Base-by-base conservation (phyloP, 176 grass and related monocot genomes). In the Juncus effusus region DNA sequence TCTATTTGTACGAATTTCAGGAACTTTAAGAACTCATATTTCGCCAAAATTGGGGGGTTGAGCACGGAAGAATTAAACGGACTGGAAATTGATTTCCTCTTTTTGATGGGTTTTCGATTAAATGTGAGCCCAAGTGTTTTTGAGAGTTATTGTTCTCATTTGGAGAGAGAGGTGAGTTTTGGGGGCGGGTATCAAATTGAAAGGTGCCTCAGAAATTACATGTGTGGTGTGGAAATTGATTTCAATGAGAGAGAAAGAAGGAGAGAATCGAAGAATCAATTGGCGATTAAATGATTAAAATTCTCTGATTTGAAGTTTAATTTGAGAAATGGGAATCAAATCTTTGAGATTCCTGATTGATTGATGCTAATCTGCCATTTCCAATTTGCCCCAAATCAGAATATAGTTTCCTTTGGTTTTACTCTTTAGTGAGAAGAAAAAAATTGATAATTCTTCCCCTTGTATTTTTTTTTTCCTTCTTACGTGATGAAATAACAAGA, bases 11-110 rank as follows among this genome's bases (percentile, higher is more conserved):
- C 9, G 9, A 35, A 36, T 14, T 54, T 61, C 56, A 77, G 82
- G 60, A 96, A 91, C 79, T 91, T 91, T 66, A 75, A 62, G 38
- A 96, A 96, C 74, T 77, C 93, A 3, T 72, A 89, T 81, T 96
- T 91, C 47, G 93, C 93, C 5, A 84, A 84, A 42, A 66, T 91
- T 3, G 88, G 93, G 40, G 93, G 93, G 36, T 60, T 96, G 2
- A 6, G 16, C 58, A 70, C 82, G 10, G 59, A 56, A 70, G 93
- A 96, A 73, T 69, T 96, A 41, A 66, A 78, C 72, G 50, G 66
- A 36, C 73, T 91, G 74, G 93, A 96, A 74, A 70, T 96, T 0
- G 15, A 91, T 42, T 96, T 96, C 62, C 67, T 96, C 4, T 96
- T 91, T 89, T 72, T 96, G 50, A 75, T 96, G 82, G 62, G 76